Base-by-base conservation (phyloP, 2,329 filamentous ascomycete species). In the Macrophomina phaseolina region DNA sequence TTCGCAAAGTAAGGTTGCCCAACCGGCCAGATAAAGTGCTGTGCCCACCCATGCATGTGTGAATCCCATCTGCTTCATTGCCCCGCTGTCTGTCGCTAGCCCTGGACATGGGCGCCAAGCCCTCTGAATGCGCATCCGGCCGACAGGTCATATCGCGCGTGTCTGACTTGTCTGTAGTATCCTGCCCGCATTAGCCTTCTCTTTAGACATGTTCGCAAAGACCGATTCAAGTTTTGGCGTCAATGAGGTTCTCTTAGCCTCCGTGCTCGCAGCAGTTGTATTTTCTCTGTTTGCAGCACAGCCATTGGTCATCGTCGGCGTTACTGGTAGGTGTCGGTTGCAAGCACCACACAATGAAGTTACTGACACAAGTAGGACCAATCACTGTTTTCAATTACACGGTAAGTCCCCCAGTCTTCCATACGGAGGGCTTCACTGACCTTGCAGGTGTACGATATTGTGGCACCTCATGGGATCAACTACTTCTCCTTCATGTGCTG, bases 311-410 rank as follows among this genome's bases (percentile, higher is more conserved):
- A 97, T 97, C 76, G 93, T 97, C 28, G 93, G 93, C 28, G 93
- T 97, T 2, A 96, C 93, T 11, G 91, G 91, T 80, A 69, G 68
- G 65, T 42, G n/a, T 40, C 1, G 23, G 23, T 23, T 23, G 23
- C 23, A 11, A 6, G 16, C 16, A 7, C n/a, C 7, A 38, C 1
- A 34, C 23, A 32, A 23, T 53, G 23, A 16, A 11, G 5, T 16
- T 38, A 23, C 70, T 75, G 64, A 73, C 49, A 18, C 18, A 30
- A 14, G 7, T 66, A 87, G 88, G 89, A n/a, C 93, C 93, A 3
- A 97, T 97, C 67, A 96, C 93, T 16, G 92, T 97, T 34, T 97
- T 97, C 76, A 97, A 96, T 76, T 97, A 96, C 75, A 97, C 93
- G 3, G 92, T 48, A 34, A 6, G 56, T 34, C 11, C 7, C 9